Conservation (phyloP, 208 protist genomes). For the Trypanosoma theileri region DNA sequence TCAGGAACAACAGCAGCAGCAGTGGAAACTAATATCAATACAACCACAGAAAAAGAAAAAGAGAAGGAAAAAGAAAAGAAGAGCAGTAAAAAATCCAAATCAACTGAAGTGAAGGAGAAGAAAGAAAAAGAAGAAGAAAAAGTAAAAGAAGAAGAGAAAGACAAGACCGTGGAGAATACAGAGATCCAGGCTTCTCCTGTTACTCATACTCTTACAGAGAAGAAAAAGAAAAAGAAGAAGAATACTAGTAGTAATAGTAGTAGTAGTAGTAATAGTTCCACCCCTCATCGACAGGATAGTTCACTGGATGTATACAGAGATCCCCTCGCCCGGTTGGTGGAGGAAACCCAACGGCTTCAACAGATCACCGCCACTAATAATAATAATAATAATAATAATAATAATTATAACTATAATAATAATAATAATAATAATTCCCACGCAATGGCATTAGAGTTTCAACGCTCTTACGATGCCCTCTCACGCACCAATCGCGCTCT, state of each 20-base stretch:
- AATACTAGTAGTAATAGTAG: too few relatives aligned
- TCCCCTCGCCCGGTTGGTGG: too few relatives aligned
- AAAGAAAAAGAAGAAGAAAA: background rate
- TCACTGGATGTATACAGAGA: too few relatives aligned
- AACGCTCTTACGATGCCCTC: slow-evolving; percentile 25
- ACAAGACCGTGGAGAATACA: background rate
- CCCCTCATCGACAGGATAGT: too few relatives aligned
- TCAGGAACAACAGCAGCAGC: background rate
- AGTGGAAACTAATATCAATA: background rate
- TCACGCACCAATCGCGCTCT: slow-evolving; percentile 25
- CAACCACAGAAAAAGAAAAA: background rate
- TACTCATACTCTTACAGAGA: background rate
- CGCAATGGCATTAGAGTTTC: slow-evolving; percentile 27
- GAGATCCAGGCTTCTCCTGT: too few relatives aligned
- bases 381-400: background rate
- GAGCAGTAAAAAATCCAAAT: background rate
- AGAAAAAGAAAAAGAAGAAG: too few relatives aligned
- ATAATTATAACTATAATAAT: background rate
- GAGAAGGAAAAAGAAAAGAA: background rate
- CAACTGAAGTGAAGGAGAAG: background rate
- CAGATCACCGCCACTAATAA: background rate
- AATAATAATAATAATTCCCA: slow-evolving; percentile 16
- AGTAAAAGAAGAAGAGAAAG: background rate
- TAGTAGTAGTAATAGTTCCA: too few relatives aligned
- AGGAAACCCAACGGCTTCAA: background rate